A percentile compares a stretch with the other conserved stretches of the same genome.
These are phyloP conservation scores for Penicillium manginii DNA, from an alignment of 495 filamentous ascomycete species.

Conservation along the genomic window DNA sequence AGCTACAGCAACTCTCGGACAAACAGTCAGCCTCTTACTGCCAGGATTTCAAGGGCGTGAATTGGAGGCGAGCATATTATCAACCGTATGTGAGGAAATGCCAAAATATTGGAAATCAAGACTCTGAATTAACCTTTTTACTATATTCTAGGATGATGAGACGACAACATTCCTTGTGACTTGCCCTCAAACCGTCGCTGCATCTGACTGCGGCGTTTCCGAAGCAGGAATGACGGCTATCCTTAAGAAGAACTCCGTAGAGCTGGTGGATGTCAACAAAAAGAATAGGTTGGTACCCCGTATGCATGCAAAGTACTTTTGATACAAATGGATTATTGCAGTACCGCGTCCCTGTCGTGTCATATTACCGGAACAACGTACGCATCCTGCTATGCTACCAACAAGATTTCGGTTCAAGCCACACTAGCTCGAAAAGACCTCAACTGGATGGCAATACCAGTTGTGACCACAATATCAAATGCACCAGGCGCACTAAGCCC, in stretches of 20 bases:
- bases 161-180: background rate
- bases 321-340: background rate
- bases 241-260: no score
- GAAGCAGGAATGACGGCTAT: no score
- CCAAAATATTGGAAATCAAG: no score
- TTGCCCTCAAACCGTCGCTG: background rate
- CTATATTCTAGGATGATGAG: background rate
- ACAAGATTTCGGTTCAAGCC: conserved; percentile 1
- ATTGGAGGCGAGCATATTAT: background rate
- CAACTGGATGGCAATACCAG: conserved; percentile 1
- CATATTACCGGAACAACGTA: background rate
- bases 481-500: background rate
- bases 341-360: conserved; percentile 2
- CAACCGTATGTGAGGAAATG: background rate
- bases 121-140: background rate
- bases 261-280: no score
- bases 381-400: background rate
- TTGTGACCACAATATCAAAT: background rate
- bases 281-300: background rate
- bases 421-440: conserved; percentile 1
- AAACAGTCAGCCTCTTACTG: background rate
- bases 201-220: no score
- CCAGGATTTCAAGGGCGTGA: background rate
- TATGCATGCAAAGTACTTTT: background rate
- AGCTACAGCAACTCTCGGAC: background rate